Evolutionary conservation across 768 basidiomycete genomes (phyloP).

Genomic region (Agaricus subrufescens): DNA sequence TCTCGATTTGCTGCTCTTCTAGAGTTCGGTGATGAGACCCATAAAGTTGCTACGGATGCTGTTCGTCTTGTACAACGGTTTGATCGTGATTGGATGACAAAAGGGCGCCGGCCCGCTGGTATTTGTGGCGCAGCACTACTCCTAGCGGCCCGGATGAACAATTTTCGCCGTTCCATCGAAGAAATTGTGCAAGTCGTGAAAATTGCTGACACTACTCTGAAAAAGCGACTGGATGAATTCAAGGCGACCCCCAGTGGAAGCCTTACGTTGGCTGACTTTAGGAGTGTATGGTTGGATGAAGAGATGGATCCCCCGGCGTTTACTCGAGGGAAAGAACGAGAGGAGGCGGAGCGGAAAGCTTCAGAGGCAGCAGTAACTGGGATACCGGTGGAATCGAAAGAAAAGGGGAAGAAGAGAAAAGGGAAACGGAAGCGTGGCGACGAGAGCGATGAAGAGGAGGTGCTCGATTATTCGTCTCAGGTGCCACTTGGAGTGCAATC

Average conservation of each 20-base stretch:
- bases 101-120: slow-evolving; percentile 91
- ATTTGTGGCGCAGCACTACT: slow-evolving; percentile 96
- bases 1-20: slow-evolving; percentile 91
- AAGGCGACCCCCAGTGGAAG: slow-evolving; percentile 82
- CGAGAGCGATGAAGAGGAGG: slow-evolving; percentile 22
- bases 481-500: slow-evolving; percentile 13
- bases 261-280: slow-evolving; percentile 84
- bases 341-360: slow-evolving; percentile 49
- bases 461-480: slow-evolving; percentile 14
- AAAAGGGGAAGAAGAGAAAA: slow-evolving; percentile 28
- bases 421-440: slow-evolving; percentile 27
- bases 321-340: slow-evolving; percentile 68
- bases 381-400: slow-evolving; percentile 22
- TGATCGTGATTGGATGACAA: slow-evolving; percentile 96
- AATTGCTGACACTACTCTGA: slow-evolving; percentile 92
- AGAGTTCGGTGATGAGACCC: slow-evolving; percentile 93
- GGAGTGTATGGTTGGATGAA: slow-evolving; percentile 87
- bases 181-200: slow-evolving; percentile 99
- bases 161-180: slow-evolving; percentile 87
- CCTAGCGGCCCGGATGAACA: slow-evolving; percentile 97
- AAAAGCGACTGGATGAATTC: slow-evolving; percentile 94
- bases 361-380: slow-evolving; percentile 27
- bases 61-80: slow-evolving; percentile 90
- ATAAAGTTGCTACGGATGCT: slow-evolving; percentile 89
- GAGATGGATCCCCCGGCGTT: slow-evolving; percentile 92